Conservation (phyloP, 2,329 filamentous ascomycete genomes). For the Alternaria viburni region DNA sequence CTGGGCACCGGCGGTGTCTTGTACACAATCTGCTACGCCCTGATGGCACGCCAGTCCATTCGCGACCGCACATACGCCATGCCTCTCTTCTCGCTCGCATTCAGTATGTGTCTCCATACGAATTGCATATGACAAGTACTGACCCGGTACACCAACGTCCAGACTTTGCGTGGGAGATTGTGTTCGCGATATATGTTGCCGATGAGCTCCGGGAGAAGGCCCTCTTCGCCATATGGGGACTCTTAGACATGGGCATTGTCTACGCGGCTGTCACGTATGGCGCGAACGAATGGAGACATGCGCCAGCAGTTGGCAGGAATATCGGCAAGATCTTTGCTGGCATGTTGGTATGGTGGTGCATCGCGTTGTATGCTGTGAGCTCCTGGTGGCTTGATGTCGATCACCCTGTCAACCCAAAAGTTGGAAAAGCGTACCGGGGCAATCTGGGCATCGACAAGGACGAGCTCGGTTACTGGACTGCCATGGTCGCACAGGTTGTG, state of each 20-base stretch:
- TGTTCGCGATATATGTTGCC: constrained; percentile 57
- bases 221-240: constrained; percentile 58
- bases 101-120: constrained; percentile 34
- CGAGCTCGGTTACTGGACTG: constrained; percentile 59
- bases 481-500: constrained; percentile 53
- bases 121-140: not conserved
- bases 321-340: constrained; percentile 48
- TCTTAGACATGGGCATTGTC: constrained; percentile 58
- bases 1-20: constrained; percentile 21
- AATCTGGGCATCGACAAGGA: constrained; percentile 55
- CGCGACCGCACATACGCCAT: constrained; percentile 58
- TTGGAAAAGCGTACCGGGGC: constrained; percentile 41
- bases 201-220: constrained; percentile 53
- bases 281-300: constrained; percentile 52
- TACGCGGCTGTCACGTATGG: constrained; percentile 56
- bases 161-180: constrained; percentile 59
- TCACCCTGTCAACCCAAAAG: constrained; percentile 56
- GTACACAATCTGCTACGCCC: constrained; percentile 49
- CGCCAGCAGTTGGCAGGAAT: constrained; percentile 52
- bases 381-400: constrained; percentile 56
- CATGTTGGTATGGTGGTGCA: constrained; percentile 47
- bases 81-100: constrained; percentile 56
- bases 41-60: constrained; percentile 57
- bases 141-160: not conserved
- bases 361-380: constrained; percentile 53